A percentile compares a stretch with the other conserved stretches of the same genome.
Conservation (phyloP, 768 basidiomycete genomes). For the Hygrophoropsis aurantiaca region DNA sequence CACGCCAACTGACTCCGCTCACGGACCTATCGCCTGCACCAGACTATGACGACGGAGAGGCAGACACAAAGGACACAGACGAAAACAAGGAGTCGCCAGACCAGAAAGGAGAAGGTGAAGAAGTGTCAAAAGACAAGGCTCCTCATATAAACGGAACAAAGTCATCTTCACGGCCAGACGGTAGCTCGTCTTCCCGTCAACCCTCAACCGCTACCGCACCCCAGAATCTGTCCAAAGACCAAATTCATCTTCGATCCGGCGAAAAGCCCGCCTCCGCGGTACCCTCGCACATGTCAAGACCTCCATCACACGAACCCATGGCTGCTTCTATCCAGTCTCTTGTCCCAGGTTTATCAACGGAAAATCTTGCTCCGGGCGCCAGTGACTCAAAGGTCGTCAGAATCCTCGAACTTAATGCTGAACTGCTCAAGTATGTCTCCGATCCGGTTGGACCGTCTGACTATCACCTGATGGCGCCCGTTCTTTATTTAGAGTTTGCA, state of each 20-base stretch:
- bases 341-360: slow-evolving; percentile 15
- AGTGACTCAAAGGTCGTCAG: slow-evolving; percentile 53
- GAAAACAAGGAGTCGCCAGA: slow-evolving; percentile 8
- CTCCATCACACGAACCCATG: slow-evolving; percentile 24
- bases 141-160: slow-evolving; percentile 21
- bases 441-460: slow-evolving; percentile 1
- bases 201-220: slow-evolving; percentile 14
- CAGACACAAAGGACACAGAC: slow-evolving; percentile 17
- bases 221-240: slow-evolving; percentile 18
- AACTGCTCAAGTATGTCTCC: slow-evolving; percentile 60
- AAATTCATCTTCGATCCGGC: slow-evolving; percentile 19
- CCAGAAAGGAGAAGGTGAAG: slow-evolving; percentile 15
- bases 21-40: slow-evolving; percentile 74
- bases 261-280: slow-evolving; percentile 16
- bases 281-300: slow-evolving; percentile 27
- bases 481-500: slow-evolving; percentile 46
- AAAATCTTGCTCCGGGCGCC: slow-evolving; percentile 10
- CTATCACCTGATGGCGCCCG: slow-evolving; percentile 8
- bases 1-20: slow-evolving; percentile 68
- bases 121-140: slow-evolving; percentile 6
- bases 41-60: slow-evolving; percentile 46
- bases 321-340: slow-evolving; percentile 28
- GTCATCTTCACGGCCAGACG: slow-evolving; percentile 17
- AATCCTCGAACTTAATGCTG: slow-evolving; percentile 67
- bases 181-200: slow-evolving; percentile 7